Evolutionary conservation across 2,329 filamentous ascomycete species (phyloP), one percentile per base, ranked within the genome.

Genomic region (Talaromyces sp.): DNA sequence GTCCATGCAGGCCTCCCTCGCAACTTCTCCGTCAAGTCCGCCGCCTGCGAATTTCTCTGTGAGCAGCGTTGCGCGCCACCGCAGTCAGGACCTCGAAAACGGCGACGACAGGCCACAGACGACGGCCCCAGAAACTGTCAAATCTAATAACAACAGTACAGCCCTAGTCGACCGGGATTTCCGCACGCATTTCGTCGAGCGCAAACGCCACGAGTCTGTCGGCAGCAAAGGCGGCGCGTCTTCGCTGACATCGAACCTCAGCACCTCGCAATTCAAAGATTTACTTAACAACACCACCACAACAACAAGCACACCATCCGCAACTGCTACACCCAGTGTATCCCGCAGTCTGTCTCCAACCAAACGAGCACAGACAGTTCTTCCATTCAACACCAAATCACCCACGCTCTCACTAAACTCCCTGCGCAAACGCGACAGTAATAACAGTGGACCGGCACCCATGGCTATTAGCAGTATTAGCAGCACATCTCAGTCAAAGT

Each of bases 131-230:
- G 41, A 29, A 12, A 14, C 17, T 10, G 19, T 54, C 3, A 27
- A 19, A 12, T 51, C 56, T 41, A 48, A 48, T n/a, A n/a, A n/a
- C n/a, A n/a, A n/a, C n/a, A n/a, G n/a, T 12, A 55, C 38, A 63
- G 62, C 68, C n/a, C 68, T 78, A 2, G 73, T 77, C 11, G 70
- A 74, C 17, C 71, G 68, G 31, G 69, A 72, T 53, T 78, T 78
- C 61, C 72, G 75, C 3, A 62, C 66, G 7, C 69, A 67, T 29
- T 78, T 77, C 58, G 70, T 69, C 7, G 71, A 77, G 62, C 48
- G 65, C 56, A 61, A 65, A 26, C 62, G 61, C 17, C 65, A 65
- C 17, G 67, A 69, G 48, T 65, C 67, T 21, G 60, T 62, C 55
- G 19, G 65, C 11, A 56, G 59, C 46, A 61, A 54, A 17, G 54